Evolutionary conservation across 2,329 filamentous ascomycete species (phyloP).

Genomic region (Fusarium sp.): DNA sequence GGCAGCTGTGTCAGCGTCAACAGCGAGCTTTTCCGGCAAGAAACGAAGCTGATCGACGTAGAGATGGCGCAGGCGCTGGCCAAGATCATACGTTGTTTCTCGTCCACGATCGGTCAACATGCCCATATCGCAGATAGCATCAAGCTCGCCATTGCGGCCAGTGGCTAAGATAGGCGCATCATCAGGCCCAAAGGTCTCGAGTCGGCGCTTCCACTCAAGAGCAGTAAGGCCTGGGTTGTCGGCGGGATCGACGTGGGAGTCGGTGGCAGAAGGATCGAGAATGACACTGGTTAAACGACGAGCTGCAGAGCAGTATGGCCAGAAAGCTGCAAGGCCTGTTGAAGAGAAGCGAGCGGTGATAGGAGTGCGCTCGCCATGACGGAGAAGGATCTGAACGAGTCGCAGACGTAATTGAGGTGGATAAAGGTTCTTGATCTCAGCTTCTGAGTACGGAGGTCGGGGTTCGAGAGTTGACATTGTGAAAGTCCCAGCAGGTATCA

Average conservation of each 20-base stretch:
- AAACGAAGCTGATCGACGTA: constrained; percentile 81
- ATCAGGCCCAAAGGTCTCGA: constrained; percentile 81
- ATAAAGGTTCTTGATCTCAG: constrained; percentile 84
- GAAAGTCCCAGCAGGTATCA: not conserved
- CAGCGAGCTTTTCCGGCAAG: constrained; percentile 68
- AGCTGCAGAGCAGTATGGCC: constrained; percentile 90
- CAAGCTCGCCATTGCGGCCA: constrained; percentile 75
- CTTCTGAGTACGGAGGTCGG: constrained; percentile 78
- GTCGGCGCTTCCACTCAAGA: constrained; percentile 72
- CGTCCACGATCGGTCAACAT: constrained; percentile 81
- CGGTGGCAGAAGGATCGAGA: constrained; percentile 52
- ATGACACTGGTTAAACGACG: constrained; percentile 70
- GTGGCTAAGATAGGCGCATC: constrained; percentile 75
- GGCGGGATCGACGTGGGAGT: constrained; percentile 41
- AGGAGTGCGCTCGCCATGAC: constrained; percentile 84
- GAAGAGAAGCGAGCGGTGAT: constrained; percentile 90
- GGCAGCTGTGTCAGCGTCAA: constrained; percentile 61
- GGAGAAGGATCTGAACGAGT: constrained; percentile 86
- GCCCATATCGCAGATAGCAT: constrained; percentile 81
- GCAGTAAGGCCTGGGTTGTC: constrained; percentile 50
- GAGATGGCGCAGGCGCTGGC: constrained; percentile 72
- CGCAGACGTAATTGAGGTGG: constrained; percentile 82
- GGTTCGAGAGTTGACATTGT: constrained; percentile 82
- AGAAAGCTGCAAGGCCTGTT: constrained; percentile 72
- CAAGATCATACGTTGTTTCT: constrained; percentile 75